Evolutionary conservation across 2,329 filamentous ascomycete genomes (phyloP), one percentile per base, ranked within the genome.

Genomic region (Colletotrichum australisinense): DNA sequence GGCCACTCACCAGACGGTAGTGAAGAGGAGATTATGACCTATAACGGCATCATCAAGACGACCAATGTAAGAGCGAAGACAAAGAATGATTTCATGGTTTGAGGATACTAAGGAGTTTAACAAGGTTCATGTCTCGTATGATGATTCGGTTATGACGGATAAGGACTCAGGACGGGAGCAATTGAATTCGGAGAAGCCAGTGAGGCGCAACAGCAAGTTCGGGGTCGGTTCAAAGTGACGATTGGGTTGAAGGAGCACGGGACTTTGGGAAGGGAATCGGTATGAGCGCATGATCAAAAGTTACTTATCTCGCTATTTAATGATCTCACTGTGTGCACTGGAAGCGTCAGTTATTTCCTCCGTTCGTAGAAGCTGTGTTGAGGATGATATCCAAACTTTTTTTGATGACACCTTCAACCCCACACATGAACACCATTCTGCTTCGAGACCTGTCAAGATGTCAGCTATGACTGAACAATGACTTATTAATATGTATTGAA

Each of bases 1-100:
- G 78, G 80, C n/a, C 77, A 73, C 5, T 80, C 81, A 9, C 81
- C 81, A 0, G 80, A 75, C 7, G 79, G 78, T 5, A 81, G 79
- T 5, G 81, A 84, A 62, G 83, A 84, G 64, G 82, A 83, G 69
- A 84, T 84, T 12, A 83, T 84, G 80, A 82, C 81, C 2, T 81
- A 82, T 46, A 83, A 83, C 58, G 83, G 83, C 12, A 84, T 84
- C 32, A 76, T 84, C 30, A 49, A 30, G 14, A 72, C 64, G 11
- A 72, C 69, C 22, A 58, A 65, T 63, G 66, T 69, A 55, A 63
- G 65, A 59, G 38, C 49, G 14, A 60, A 59, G 26, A 26, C 22
- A 26, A 38, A 19, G 56, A 26, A 30, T 1, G 63, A 38, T 26
- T 4, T 30, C 6, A 42, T 55, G 30, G 28, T 30, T 62, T 62